phyloP scores from a whole-genome alignment of 139 green algal genomes.

The Dunaliella sp. region DNA sequence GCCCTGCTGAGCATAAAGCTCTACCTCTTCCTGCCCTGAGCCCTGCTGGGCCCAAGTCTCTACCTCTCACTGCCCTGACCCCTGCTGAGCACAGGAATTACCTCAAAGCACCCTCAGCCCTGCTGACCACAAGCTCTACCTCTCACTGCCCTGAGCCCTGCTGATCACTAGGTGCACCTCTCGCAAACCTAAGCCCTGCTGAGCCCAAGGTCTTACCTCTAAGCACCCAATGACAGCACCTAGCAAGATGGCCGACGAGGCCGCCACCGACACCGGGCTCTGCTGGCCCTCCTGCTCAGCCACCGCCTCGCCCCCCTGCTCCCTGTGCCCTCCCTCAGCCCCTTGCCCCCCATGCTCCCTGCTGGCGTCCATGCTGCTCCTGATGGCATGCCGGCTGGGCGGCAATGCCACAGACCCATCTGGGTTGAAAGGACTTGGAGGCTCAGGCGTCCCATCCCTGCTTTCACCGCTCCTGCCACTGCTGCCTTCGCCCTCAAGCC shows the following conservation, averaged over 20 bases:
- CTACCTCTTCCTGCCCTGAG: no score
- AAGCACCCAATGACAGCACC: slow-evolving; percentile 22
- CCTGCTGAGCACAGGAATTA: no score
- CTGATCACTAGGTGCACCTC: no score
- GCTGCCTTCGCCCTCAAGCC: neutral
- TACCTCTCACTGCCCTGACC: no score
- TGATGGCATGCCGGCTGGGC: neutral
- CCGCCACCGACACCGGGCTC: neutral
- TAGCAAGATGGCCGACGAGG: slow-evolving; percentile 24
- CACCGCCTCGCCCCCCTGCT: neutral
- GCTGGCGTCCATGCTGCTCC: neutral
- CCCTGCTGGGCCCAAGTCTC: no score
- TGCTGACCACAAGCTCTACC: no score
- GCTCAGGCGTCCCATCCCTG: no score
- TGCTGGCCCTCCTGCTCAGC: neutral
- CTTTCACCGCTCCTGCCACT: slow-evolving; percentile 10
- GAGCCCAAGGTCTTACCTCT: slow-evolving; percentile 35
- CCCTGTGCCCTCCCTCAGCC: neutral
- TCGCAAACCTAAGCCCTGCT: no score
- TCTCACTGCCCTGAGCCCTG: no score
- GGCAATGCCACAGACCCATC: neutral
- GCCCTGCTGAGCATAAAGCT: no score
- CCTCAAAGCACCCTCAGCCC: no score
- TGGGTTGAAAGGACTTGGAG: neutral
- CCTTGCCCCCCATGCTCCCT: neutral